Evolutionary conservation across 352 stramenopile genomes (phyloP).

Genomic region (Globisporangium carolinianum): DNA sequence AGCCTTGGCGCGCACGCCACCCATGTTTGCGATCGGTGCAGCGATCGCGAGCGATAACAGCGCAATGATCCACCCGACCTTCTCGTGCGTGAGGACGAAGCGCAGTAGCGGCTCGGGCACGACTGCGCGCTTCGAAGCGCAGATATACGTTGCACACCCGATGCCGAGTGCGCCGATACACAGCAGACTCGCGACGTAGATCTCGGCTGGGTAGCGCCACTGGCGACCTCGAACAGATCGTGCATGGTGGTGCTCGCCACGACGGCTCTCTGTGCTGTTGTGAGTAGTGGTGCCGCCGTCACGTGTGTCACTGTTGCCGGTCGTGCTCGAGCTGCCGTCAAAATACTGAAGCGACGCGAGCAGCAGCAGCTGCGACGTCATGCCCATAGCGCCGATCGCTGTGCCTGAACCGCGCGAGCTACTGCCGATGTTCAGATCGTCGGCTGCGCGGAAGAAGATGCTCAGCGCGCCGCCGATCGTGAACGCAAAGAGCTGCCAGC

Average conservation of each 20-base stretch:
- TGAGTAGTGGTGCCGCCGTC: no score
- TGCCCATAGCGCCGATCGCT: conserved; percentile 28
- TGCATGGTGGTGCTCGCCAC: no score
- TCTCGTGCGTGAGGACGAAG: conserved; percentile 21
- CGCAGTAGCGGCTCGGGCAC: conserved; percentile 3
- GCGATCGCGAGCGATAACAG: conserved; percentile 28
- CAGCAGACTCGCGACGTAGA: conserved; percentile 28
- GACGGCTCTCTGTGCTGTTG: neutral
- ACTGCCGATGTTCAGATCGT: conserved; percentile 9
- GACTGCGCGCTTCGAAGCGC: conserved; percentile 2
- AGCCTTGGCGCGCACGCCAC: conserved; percentile 21
- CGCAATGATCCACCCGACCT: conserved; percentile 31
- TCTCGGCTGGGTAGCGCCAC: conserved; percentile 17
- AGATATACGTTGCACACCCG: conserved; percentile 17
- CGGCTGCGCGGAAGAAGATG: conserved; percentile 16
- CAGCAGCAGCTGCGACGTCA: conserved; percentile 44
- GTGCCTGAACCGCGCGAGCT: conserved; percentile 23
- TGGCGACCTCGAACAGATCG: neutral
- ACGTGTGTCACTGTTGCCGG: no score
- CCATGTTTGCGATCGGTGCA: conserved; percentile 31
- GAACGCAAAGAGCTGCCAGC: conserved; percentile 51
- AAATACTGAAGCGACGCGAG: conserved; percentile 48
- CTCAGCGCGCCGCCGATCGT: conserved; percentile 31
- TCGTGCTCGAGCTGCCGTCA: neutral
- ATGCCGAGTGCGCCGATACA: conserved; percentile 20